Conservation (phyloP, 2,329 filamentous ascomycete species). For the Curvularia eragrostidis region DNA sequence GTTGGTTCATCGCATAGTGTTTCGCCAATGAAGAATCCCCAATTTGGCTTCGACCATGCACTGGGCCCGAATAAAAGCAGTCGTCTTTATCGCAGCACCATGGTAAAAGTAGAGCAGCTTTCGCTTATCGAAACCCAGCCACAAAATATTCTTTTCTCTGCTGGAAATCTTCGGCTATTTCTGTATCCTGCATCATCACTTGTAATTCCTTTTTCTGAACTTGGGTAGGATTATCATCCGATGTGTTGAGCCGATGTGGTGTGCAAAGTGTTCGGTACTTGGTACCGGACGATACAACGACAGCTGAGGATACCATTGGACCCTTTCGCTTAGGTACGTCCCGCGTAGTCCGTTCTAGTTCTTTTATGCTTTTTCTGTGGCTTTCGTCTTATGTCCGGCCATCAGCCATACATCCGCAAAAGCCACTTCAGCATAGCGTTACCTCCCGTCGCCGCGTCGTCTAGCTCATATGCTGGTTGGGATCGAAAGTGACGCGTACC, state of each 20-base stretch:
- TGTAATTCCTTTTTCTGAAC: not conserved
- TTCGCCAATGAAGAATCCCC: not conserved
- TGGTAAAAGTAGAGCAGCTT: not conserved
- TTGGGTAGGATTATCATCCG: not conserved
- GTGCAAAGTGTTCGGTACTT: not conserved
- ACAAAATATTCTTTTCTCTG: not conserved
- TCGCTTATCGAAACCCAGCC: not conserved
- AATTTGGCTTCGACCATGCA: not conserved
- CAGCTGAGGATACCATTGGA: not conserved
- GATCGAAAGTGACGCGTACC: not conserved
- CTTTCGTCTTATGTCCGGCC: not conserved
- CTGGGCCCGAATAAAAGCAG: not conserved
- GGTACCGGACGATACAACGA: not conserved
- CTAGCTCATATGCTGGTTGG: not conserved
- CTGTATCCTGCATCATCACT: not conserved
- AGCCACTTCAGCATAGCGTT: not conserved
- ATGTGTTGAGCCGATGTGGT: not conserved
- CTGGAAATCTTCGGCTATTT: not conserved
- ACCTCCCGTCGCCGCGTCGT: not conserved
- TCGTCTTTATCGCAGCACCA: no score
- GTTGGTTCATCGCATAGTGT: not conserved
- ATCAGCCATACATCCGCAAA: not conserved
- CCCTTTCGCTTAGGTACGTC: not conserved
- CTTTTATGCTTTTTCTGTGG: conserved; percentile 1
- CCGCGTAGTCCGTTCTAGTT: not conserved